A percentile compares a stretch with the other conserved stretches of the same genome.
Evolutionary conservation across 345 rosid species (phyloP).

Genomic region (Toxicodendron radicans): DNA sequence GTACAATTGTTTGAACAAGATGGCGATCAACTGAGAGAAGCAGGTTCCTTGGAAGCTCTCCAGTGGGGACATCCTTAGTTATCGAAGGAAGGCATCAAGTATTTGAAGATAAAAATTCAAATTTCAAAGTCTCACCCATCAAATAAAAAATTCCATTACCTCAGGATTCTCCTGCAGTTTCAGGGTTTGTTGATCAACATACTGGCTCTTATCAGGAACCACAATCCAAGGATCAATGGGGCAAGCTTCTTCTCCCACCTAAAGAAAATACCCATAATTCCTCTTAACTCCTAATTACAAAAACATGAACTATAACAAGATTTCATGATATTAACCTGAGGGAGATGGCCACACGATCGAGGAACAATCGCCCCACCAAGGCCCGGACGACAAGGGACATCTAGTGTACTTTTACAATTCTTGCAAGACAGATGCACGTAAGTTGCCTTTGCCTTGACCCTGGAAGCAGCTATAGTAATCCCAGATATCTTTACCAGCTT

Average conservation of each 20-base stretch:
- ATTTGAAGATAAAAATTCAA: not conserved
- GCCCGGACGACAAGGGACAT: conserved; percentile 88
- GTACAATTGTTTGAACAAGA: conserved; percentile 94
- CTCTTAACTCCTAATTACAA: not conserved
- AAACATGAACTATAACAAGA: not conserved
- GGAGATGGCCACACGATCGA: conserved; percentile 83
- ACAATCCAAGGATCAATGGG: conserved; percentile 96
- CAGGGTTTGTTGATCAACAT: conserved; percentile 95
- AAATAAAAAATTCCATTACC: conserved; percentile 39
- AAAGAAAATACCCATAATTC: conserved; percentile 15
- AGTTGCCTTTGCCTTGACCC: conserved; percentile 92
- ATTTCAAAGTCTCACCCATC: conserved; percentile 1
- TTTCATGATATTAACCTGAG: conserved; percentile 57
- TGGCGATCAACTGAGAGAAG: conserved; percentile 89
- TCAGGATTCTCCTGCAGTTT: conserved; percentile 96
- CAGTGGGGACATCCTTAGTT: conserved; percentile 91
- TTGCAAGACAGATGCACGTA: conserved; percentile 81
- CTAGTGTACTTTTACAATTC: conserved; percentile 72
- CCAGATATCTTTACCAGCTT: conserved; percentile 86
- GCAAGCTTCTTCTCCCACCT: conserved; percentile 93
- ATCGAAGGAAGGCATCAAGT: conserved; percentile 16
- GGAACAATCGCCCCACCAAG: conserved; percentile 97
- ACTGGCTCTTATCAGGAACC: conserved; percentile 89
- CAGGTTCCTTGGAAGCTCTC: conserved; percentile 99
- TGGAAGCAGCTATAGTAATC: conserved; percentile 91